phyloP scores from a whole-genome alignment of 1,284 basidiomycete species.

The Erythrobasidium hasegawianum region DNA sequence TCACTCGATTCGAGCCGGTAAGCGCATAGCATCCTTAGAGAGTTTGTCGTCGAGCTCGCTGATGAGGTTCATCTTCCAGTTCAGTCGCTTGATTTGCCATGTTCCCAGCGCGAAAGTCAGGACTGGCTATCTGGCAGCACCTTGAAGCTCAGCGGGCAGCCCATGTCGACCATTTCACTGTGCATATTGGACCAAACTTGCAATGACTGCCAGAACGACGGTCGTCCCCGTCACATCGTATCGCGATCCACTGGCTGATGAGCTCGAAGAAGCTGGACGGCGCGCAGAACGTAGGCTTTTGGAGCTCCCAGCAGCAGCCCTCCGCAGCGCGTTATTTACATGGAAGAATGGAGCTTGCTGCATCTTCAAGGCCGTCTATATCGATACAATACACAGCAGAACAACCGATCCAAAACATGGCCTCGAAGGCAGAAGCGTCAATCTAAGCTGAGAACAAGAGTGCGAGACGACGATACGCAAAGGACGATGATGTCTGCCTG shows the following conservation, averaged over 20 bases:
- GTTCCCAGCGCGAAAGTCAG: conserved; percentile 87
- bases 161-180: neutral
- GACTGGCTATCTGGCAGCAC: conserved; percentile 56
- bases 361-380: too few species aligned
- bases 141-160: neutral
- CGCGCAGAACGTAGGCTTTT: neutral
- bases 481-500: too few species aligned
- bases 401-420: too few species aligned
- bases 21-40: conserved; percentile 67
- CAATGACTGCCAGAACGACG: conserved; percentile 24
- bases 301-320: neutral
- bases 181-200: neutral
- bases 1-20: conserved; percentile 86
- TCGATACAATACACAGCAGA: too few species aligned
- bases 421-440: too few species aligned
- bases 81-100: conserved; percentile 84
- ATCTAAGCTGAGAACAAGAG: too few species aligned
- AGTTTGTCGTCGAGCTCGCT: conserved; percentile 92
- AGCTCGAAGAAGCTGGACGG: neutral
- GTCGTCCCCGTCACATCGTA: conserved; percentile 34
- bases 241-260: conserved; percentile 1
- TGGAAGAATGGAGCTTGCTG: conserved; percentile 1
- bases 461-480: too few species aligned
- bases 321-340: neutral
- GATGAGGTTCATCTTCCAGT: conserved; percentile 93